Base-by-base conservation (phyloP, 139 green algal genomes). In the Edaphochlamys debaryana region DNA sequence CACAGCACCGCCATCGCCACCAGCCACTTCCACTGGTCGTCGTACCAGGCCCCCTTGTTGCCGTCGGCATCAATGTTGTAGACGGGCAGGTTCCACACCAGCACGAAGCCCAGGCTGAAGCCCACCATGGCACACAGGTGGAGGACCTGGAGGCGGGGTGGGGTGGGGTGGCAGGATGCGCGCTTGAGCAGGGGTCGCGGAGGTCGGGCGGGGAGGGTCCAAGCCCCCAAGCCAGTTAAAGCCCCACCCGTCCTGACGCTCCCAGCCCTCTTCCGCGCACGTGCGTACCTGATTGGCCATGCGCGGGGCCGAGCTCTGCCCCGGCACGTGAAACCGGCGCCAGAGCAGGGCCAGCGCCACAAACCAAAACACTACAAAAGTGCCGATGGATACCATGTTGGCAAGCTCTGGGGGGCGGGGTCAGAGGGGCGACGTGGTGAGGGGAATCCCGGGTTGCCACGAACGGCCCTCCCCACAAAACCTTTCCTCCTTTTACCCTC, bases 361-460 rank as follows among this genome's bases (percentile, higher is more conserved):
- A 34, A 92, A 87, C 79, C 90, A 92, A 63, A 96, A 95, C 23
- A 94, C 90, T 36, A 95, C 88, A 25, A 96, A 84, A 15, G 93
- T 96, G 23, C 89, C 88, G 68, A 96, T 96, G 48, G 90, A 94
- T 6, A 96, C 93, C 86, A 96, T 89, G 74, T 92, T 87, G 27
- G 87, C 78, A 5, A 94, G 76, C 13, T 88, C 79, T 3, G 48
- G 11, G 48, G 11, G 48, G n/a, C n/a, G n/a, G n/a, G n/a, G n/a
- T n/a, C n/a, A n/a, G n/a, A n/a, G n/a, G n/a, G n/a, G n/a, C n/a
- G n/a, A n/a, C n/a, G n/a, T n/a, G n/a, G n/a, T n/a, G n/a, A n/a
- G n/a, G n/a, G n/a, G n/a, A n/a, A n/a, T n/a, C n/a, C n/a, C n/a
- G n/a, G n/a, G n/a, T n/a, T n/a, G n/a, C n/a, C n/a, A n/a, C n/a